Evolutionary conservation across 2,329 filamentous ascomycete species (phyloP).

Genomic region (Exophiala lecanii-corni): DNA sequence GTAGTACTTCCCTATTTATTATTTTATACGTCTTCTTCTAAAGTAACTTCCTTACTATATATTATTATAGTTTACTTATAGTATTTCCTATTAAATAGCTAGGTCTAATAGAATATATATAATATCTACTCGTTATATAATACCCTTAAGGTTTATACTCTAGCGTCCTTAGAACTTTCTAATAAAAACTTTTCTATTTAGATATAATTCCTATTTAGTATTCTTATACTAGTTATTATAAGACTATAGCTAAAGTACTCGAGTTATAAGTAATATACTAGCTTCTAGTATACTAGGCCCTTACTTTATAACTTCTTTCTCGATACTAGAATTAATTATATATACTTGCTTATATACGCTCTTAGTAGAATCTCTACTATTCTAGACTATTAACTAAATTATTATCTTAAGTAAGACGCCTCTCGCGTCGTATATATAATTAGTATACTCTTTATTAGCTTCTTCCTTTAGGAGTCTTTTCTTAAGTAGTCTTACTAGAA

Average conservation of each 20-base stretch:
- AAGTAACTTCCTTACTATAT: too few species aligned
- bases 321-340: too few species aligned
- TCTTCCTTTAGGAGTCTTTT: background rate
- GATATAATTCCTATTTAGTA: background rate
- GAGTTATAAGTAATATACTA: background rate
- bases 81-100: too few species aligned
- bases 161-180: background rate
- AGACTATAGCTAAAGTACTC: background rate
- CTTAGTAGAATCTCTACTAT: too few species aligned
- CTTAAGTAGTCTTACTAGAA: background rate
- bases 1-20: too few species aligned
- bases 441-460: constrained; percentile 2
- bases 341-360: too few species aligned
- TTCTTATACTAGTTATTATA: constrained; percentile 2
- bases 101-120: too few species aligned
- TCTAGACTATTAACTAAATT: too few species aligned
- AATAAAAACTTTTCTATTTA: background rate
- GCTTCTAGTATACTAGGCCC: background rate
- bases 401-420: background rate
- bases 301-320: background rate
- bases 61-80: too few species aligned
- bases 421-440: background rate
- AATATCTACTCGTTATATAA: too few species aligned
- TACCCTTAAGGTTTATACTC: constrained; percentile 6
- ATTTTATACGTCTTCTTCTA: too few species aligned